Conservation (phyloP, 768 basidiomycete genomes). For the Mycena pura region DNA sequence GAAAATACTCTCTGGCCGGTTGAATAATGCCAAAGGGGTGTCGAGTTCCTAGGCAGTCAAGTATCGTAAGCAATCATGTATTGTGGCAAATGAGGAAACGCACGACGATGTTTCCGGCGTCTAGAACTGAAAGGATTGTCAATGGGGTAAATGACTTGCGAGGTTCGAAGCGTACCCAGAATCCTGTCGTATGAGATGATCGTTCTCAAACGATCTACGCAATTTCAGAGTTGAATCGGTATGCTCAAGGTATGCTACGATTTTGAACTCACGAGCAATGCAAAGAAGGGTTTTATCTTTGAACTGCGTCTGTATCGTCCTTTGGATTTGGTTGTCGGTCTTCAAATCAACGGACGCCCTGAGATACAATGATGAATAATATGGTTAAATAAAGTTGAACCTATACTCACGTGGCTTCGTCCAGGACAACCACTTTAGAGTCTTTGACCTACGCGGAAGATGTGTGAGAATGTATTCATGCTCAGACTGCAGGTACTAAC, state of each 20-base stretch:
- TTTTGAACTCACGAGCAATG: constrained; percentile 80
- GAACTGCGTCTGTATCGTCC: constrained; percentile 79
- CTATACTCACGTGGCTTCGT: constrained; percentile 69
- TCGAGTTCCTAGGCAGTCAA: constrained; percentile 57
- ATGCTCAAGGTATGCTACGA: not conserved
- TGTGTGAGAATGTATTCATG: constrained; percentile 73
- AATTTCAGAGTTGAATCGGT: constrained; percentile 21
- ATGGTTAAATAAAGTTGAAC: constrained; percentile 5
- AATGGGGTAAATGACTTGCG: not conserved
- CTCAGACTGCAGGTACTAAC: constrained; percentile 69
- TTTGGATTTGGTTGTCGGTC: constrained; percentile 83
- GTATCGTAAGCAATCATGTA: not conserved
- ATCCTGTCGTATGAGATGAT: constrained; percentile 79
- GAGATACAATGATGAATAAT: not conserved
- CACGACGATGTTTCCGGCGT: constrained; percentile 65
- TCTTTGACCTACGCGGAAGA: constrained; percentile 82
- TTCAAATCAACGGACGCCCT: constrained; percentile 77
- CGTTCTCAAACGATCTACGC: constrained; percentile 72
- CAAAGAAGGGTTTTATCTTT: constrained; percentile 75
- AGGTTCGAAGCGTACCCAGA: constrained; percentile 33
- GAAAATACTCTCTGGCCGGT: constrained; percentile 50
- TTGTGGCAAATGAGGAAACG: not conserved
- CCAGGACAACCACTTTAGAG: constrained; percentile 76
- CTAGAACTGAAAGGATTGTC: constrained; percentile 52
- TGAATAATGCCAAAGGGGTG: constrained; percentile 56